Evolutionary conservation across 2,329 filamentous ascomycete genomes (phyloP), one percentile per base, ranked within the genome.

Genomic region (Orbilia brochopaga): DNA sequence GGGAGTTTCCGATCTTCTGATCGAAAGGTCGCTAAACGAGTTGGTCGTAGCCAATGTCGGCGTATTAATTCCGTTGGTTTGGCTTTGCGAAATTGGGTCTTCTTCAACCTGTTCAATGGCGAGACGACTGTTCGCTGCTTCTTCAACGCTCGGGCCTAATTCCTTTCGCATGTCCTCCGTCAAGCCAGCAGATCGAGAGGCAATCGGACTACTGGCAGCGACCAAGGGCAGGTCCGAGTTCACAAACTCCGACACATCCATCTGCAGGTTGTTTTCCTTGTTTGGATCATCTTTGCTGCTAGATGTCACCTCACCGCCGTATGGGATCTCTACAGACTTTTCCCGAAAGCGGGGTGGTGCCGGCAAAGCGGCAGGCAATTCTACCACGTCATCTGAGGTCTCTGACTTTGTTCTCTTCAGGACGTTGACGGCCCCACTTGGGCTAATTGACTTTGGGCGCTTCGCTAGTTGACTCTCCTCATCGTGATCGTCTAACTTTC

Each of bases 301-400:
- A 50, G 51, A n/a, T 24, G 21, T 56, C 17, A 15, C 51, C n/a
- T 53, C 59, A 24, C 23, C 19, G 30, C n/a, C 48, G 1, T n/a
- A 24, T 7, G 59, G 58, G 4, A 70, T 70, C 51, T 63, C 58
- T 15, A 53, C 46, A 48, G 65, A 70, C 30, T 37, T 37, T 5
- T 7, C 23, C 48, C n/a, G 8, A 32, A 54, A 27, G 19, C 53
- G 52, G 37, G 57, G 58, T 21, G 58, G 17, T 21, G 27, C 32
- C 27, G n/a, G 27, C 8, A 32, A 3, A 1, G 13, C 35, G 8
- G 19, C 27, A n/a, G 48, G 24, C 24, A 56, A 40, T 7, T 48
- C 24, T 30, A 10, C 24, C 3, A 50, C 27, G 19, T 54, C 27
- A 11, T 54, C 58, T 24, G 54, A 27, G 27, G 24, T 40, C 21